Base-by-base conservation (phyloP, 305 asterid species). In the Rubia peregrina region DNA sequence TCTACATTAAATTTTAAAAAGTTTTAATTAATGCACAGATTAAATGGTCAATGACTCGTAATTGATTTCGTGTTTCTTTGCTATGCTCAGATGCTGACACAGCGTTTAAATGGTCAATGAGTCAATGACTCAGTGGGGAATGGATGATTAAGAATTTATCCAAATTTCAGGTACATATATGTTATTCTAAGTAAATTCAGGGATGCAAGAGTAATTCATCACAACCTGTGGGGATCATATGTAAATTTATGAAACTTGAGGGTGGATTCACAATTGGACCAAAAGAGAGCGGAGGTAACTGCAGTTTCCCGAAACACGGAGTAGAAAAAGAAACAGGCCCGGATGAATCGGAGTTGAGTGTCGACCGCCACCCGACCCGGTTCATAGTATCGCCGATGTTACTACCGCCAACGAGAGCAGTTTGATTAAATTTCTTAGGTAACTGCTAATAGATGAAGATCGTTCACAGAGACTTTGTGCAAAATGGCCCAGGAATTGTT, bases 401-500 rank as follows among this genome's bases (percentile, higher is more conserved):
- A 49, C 7, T 19, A 49, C 19, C 8, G 21, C 56, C 55, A 49
- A 4, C 56, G 2, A 49, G 21, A 49, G 21, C 56, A 49, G 16
- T 17, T 7, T 51, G 21, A 51, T 51, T 24, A 26, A 59, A 3
- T 19, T 9, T 59, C 13, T n/a, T 33, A 33, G 38, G 3, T 33
- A 33, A 33, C 38, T 4, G 38, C 5, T 33, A 33, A 33, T 4
- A 33, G 21, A 64, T 90, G 98, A 92, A 89, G 87, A 86, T 92
- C 60, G 87, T 90, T 69, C 92, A 85, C 1, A 84, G 81, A 78
- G 82, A 78, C 76, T 46, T 89, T 30, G 79, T 79, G 63, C 87
- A 67, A 46, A 67, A 83, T 73, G 97, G 99, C 71, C 92, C 97
- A 24, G 99, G 99, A 65, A 88, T 93, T 57, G 95, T 91, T 46